Percentiles rank a stretch among this genome's conserved stretches.
phyloP scores from a whole-genome alignment of 2,329 filamentous ascomycete species.

The Penicillium sp. region DNA sequence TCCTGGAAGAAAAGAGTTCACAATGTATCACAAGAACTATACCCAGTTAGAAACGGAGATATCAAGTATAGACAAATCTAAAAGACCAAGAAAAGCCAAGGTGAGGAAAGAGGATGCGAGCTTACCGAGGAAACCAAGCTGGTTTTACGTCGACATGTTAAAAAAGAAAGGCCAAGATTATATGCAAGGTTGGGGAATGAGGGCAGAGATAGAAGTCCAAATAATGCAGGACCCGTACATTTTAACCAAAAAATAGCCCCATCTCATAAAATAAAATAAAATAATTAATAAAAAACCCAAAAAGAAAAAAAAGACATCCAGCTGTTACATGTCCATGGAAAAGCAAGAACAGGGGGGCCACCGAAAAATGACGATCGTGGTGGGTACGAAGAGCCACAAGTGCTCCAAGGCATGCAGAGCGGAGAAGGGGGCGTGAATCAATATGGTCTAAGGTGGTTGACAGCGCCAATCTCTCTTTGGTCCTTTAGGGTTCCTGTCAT shows the following conservation, averaged over 20 bases:
- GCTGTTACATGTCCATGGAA: conserved; percentile 29
- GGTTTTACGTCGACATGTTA: conserved; percentile 28
- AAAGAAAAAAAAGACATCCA: conserved; percentile 12
- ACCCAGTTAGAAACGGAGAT: not conserved
- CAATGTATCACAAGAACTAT: conserved; percentile 4
- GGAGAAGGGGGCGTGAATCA: conserved; percentile 20
- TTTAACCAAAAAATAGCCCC: conserved; percentile 14
- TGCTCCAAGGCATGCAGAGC: conserved; percentile 23
- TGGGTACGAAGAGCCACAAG: conserved; percentile 26
- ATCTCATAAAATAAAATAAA: conserved; percentile 11
- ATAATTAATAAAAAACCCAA: conserved; percentile 9
- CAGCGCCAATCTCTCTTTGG: conserved; percentile 21
- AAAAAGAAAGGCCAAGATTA: conserved; percentile 21
- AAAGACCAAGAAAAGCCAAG: not conserved
- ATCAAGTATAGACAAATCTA: not conserved
- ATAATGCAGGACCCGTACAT: conserved; percentile 29
- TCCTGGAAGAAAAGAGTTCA: not conserved
- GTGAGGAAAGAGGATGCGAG: conserved; percentile 5
- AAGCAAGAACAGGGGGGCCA: conserved; percentile 31
- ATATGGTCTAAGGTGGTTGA: conserved; percentile 24
- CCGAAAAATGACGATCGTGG: conserved; percentile 34
- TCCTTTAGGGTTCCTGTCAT: conserved; percentile 18
- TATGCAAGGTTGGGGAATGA: conserved; percentile 30
- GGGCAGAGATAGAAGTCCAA: conserved; percentile 21
- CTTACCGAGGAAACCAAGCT: conserved; percentile 24